phyloP scores from a whole-genome alignment of 2,329 filamentous ascomycete genomes.

The Ophioceras dolichostomum region DNA sequence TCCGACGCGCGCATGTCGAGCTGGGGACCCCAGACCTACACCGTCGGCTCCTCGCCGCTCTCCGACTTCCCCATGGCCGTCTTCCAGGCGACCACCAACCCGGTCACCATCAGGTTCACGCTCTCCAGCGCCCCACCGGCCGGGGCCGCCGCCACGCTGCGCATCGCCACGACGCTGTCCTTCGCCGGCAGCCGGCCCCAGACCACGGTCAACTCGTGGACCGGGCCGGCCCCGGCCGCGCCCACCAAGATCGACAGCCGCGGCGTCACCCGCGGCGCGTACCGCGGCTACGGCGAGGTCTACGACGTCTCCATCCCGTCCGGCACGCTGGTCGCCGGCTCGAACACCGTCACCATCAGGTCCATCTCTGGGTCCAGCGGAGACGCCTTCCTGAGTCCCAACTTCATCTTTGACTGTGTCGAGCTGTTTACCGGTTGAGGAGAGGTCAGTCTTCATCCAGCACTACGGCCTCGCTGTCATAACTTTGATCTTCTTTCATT shows the following conservation, averaged over 20 bases:
- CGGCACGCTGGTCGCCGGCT: constrained; percentile 44
- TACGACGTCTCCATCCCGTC: constrained; percentile 49
- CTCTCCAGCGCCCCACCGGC: constrained; percentile 35
- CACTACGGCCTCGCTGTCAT: too few relatives aligned
- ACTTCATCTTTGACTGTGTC: constrained; percentile 1
- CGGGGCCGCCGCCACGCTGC: constrained; percentile 46
- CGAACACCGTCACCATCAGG: constrained; percentile 49
- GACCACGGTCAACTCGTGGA: constrained; percentile 43
- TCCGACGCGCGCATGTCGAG: constrained; percentile 39
- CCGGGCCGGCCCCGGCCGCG: constrained; percentile 31
- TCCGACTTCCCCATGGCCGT: constrained; percentile 53
- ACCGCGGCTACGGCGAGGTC: constrained; percentile 50
- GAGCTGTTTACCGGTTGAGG: neutral
- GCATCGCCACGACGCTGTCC: constrained; percentile 51
- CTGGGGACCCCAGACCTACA: constrained; percentile 50
- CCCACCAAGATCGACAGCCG: constrained; percentile 52
- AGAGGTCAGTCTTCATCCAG: too few relatives aligned
- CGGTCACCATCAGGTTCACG: constrained; percentile 48
- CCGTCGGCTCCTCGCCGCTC: constrained; percentile 39
- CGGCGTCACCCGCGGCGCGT: constrained; percentile 53
- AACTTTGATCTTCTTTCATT: too few relatives aligned
- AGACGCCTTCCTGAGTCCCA: neutral
- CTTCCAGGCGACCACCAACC: constrained; percentile 47
- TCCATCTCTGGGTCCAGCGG: neutral
- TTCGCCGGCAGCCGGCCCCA: constrained; percentile 48